These are phyloP conservation scores for Trichoderma gamsii DNA, from an alignment of 495 filamentous ascomycete genomes.

Conservation along the genomic window DNA sequence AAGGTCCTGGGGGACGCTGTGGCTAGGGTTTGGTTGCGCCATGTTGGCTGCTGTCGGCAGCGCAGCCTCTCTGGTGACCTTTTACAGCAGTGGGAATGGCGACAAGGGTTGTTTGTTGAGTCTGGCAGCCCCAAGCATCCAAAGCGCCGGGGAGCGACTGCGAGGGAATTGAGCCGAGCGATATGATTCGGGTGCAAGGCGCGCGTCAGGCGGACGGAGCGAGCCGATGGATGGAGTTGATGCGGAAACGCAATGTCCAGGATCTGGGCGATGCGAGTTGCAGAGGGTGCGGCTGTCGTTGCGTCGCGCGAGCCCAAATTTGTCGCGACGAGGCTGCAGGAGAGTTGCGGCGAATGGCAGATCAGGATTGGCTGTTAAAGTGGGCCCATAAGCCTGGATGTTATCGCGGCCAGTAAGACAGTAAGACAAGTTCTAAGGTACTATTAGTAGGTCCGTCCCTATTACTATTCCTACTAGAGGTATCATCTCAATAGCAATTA, in stretches of 20 bases:
- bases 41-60: conserved; percentile 13
- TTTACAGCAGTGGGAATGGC: not conserved
- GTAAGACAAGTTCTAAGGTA: not conserved
- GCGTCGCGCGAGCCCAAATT: conserved; percentile 15
- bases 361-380: not conserved
- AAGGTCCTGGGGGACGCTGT: conserved; percentile 56
- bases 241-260: not conserved
- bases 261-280: not conserved
- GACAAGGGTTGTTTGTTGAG: not conserved
- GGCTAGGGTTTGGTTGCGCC: conserved; percentile 47
- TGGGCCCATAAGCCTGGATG: not conserved
- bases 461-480: not conserved
- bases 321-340: conserved; percentile 18
- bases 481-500: not conserved
- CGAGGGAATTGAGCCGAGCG: not conserved
- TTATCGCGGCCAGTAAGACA: not conserved
- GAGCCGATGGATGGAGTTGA: conserved; percentile 2
- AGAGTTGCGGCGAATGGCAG: not conserved
- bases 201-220: not conserved
- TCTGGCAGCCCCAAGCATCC: not conserved
- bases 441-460: too few relatives aligned
- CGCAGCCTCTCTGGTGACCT: not conserved
- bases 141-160: not conserved
- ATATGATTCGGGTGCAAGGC: not conserved
- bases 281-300: not conserved